A percentile compares a stretch with the other conserved stretches of the same genome.
These are phyloP conservation scores for Thalassia testudinum DNA, from an alignment of 116 monocot genomes.

Conservation along the genomic window DNA sequence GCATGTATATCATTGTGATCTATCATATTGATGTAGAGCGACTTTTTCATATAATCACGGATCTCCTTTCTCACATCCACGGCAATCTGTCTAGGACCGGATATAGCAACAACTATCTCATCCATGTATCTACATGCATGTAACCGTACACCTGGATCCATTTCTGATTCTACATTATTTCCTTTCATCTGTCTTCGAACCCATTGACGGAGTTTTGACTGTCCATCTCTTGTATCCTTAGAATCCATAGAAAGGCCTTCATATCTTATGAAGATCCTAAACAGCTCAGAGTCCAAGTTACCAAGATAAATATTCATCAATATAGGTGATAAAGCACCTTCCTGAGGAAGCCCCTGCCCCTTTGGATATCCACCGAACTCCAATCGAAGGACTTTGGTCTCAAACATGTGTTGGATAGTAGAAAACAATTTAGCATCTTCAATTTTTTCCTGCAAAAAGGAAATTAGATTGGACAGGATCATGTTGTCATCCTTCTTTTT, in stretches of 20 bases:
- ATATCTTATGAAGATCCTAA: conserved; percentile 58
- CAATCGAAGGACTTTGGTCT: conserved; percentile 59
- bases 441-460: conserved; percentile 57
- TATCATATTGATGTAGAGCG: conserved; percentile 23
- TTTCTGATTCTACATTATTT: not conserved
- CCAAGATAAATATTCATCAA: conserved; percentile 90
- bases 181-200: conserved; percentile 55
- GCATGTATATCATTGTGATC: conserved; percentile 12
- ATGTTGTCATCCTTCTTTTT: conserved; percentile 33
- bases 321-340: conserved; percentile 79
- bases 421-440: conserved; percentile 30
- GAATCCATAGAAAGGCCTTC: conserved; percentile 34
- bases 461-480: conserved; percentile 42
- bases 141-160: conserved; percentile 17
- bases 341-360: conserved; percentile 89
- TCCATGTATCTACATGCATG: conserved; percentile 85
- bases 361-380: conserved; percentile 79
- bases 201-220: conserved; percentile 59
- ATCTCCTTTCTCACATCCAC: conserved; percentile 41
- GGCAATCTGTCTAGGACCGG: conserved; percentile 55
- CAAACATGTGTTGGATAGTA: conserved; percentile 54
- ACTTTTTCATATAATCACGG: conserved; percentile 27
- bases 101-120: conserved; percentile 67
- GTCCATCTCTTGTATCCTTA: conserved; percentile 3
- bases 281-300: conserved; percentile 50